These are phyloP conservation scores for Hebeloma cylindrosporum DNA, from an alignment of 768 basidiomycete species.

Conservation along the genomic window DNA sequence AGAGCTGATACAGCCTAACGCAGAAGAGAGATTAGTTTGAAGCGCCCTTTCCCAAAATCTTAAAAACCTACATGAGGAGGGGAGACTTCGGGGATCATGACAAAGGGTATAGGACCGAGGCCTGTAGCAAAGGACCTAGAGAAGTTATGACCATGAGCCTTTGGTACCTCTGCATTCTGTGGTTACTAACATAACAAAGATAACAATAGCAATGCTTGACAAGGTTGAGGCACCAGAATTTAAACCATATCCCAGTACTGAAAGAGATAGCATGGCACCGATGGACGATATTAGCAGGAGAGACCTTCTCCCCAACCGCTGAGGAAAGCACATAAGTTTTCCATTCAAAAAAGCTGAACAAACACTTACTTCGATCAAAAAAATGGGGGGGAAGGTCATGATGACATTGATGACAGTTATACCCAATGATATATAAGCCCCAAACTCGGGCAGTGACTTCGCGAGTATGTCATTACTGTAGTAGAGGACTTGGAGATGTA, in stretches of 20 bases:
- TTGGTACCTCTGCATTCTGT: neutral
- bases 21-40: slow-evolving; percentile 4
- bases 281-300: slow-evolving; percentile 66
- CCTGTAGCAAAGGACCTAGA: slow-evolving; percentile 84
- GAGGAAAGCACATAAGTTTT: slow-evolving; percentile 3
- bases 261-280: slow-evolving; percentile 66
- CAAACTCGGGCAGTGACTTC: slow-evolving; percentile 74
- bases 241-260: slow-evolving; percentile 69
- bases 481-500: slow-evolving; percentile 63
- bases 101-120: slow-evolving; percentile 89
- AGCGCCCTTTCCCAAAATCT: neutral
- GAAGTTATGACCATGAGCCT: neutral
- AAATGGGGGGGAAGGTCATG: slow-evolving; percentile 84
- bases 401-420: slow-evolving; percentile 83
- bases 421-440: slow-evolving; percentile 79
- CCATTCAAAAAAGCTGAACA: slow-evolving; percentile 16
- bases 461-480: slow-evolving; percentile 89
- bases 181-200: slow-evolving; percentile 72
- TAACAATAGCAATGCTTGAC: slow-evolving; percentile 71
- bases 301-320: slow-evolving; percentile 74
- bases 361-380: slow-evolving; percentile 72
- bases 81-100: slow-evolving; percentile 89
- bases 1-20: slow-evolving; percentile 75
- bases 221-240: slow-evolving; percentile 57
- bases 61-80: slow-evolving; percentile 61